These are phyloP conservation scores for Talaromyces trachyspermus DNA, from an alignment of 495 filamentous ascomycete species.

Conservation along the genomic window DNA sequence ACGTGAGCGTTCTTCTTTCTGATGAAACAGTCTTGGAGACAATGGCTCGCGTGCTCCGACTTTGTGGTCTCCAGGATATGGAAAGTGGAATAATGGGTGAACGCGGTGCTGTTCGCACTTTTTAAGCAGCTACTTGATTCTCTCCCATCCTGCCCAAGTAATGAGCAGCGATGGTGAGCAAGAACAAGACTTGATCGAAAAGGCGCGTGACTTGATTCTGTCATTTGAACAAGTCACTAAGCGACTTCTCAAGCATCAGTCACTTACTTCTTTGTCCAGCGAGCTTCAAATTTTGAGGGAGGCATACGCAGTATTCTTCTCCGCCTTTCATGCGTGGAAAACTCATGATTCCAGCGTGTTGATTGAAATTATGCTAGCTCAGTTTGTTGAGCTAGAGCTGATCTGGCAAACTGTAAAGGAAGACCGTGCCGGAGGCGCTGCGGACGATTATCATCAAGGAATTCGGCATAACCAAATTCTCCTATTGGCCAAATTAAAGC, in stretches of 20 bases:
- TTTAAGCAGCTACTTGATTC: constrained; percentile 84
- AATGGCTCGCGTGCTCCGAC: constrained; percentile 64
- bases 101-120: constrained; percentile 83
- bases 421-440: constrained; percentile 74
- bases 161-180: constrained; percentile 76
- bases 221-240: constrained; percentile 72
- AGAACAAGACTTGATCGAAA: constrained; percentile 84
- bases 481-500: constrained; percentile 81
- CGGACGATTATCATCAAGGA: constrained; percentile 83
- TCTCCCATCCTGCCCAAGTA: constrained; percentile 87
- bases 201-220: constrained; percentile 77
- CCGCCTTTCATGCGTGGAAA: constrained; percentile 94
- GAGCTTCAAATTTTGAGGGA: constrained; percentile 43
- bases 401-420: constrained; percentile 97
- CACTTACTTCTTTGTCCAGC: constrained; percentile 28
- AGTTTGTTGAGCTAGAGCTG: constrained; percentile 89
- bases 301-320: constrained; percentile 74
- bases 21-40: constrained; percentile 61
- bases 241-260: constrained; percentile 49
- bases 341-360: constrained; percentile 81
- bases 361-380: constrained; percentile 89
- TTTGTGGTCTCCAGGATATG: constrained; percentile 69
- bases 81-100: constrained; percentile 61
- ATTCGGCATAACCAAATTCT: constrained; percentile 91
- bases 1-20: constrained; percentile 69